A percentile compares a stretch with the other conserved stretches of the same genome.
phyloP scores from a whole-genome alignment of 2,329 filamentous ascomycete species.

The Colletotrichum sp. region DNA sequence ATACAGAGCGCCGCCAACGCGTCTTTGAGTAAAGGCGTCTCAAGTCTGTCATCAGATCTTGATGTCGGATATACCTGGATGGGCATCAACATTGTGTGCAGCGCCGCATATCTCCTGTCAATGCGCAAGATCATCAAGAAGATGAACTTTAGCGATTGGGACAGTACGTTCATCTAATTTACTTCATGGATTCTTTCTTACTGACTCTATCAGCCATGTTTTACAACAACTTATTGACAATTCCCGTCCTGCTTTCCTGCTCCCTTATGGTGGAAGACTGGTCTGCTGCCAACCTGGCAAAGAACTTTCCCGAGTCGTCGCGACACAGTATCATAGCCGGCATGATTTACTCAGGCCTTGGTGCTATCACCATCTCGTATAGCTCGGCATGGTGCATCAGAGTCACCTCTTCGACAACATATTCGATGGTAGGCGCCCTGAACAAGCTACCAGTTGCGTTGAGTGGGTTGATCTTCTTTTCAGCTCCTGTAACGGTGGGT shows the following conservation, averaged over 20 bases:
- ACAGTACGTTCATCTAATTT: slow-evolving; percentile 72
- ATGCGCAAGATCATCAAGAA: slow-evolving; percentile 99
- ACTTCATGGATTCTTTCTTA: slow-evolving; percentile 23
- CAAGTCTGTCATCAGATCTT: slow-evolving; percentile 73
- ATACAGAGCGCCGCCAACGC: slow-evolving; percentile 79
- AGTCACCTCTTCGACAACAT: slow-evolving; percentile 95
- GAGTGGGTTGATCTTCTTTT: slow-evolving; percentile 92
- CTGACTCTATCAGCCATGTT: slow-evolving; percentile 79
- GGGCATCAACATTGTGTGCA: slow-evolving; percentile 95
- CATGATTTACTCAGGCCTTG: slow-evolving; percentile 93
- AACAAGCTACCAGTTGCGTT: slow-evolving; percentile 98
- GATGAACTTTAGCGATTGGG: slow-evolving; percentile 99
- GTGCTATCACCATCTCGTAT: slow-evolving; percentile 97
- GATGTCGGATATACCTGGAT: slow-evolving; percentile 98
- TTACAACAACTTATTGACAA: slow-evolving; percentile 98
- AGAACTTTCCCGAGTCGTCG: slow-evolving; percentile 83
- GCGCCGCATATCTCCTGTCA: slow-evolving; percentile 83
- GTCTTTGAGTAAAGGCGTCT: slow-evolving; percentile 63
- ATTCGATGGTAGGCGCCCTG: slow-evolving; percentile 96
- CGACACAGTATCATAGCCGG: slow-evolving; percentile 82
- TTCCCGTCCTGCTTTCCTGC: slow-evolving; percentile 84
- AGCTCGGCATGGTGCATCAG: slow-evolving; percentile 98
- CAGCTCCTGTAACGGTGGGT: slow-evolving; percentile 89
- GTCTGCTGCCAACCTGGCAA: slow-evolving; percentile 81
- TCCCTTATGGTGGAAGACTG: slow-evolving; percentile 90